Percentiles rank a stretch among this genome's conserved stretches.
Evolutionary conservation across 202 grass and related monocot genomes (phyloP).

Genomic region (Zizania palustris): DNA sequence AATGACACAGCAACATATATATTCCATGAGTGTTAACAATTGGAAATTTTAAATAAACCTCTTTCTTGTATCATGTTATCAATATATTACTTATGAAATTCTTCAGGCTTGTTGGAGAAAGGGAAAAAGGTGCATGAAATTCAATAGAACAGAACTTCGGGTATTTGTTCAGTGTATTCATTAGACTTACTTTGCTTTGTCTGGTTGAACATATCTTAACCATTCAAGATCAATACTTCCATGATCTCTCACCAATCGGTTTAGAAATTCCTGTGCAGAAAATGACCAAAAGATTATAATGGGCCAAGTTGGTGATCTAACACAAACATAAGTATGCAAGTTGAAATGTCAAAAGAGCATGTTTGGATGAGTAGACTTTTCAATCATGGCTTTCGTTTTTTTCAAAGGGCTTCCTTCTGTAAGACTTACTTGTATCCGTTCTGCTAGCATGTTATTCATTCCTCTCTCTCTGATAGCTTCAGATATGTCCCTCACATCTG

Average conservation of each 20-base stretch:
- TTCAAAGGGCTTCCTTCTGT: conserved; percentile 23
- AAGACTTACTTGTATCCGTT: conserved; percentile 73
- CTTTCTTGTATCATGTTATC: conserved; percentile 4
- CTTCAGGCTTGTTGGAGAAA: conserved; percentile 9
- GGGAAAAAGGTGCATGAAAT: conserved; percentile 1
- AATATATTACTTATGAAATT: conserved; percentile 25
- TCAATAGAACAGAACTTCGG: conserved; percentile 14
- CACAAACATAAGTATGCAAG: conserved; percentile 21
- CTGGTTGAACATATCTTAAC: conserved; percentile 70
- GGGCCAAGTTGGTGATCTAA: neutral
- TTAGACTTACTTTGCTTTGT: conserved; percentile 79
- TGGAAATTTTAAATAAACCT: neutral
- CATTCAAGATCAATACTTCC: conserved; percentile 87
- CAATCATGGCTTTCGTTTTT: neutral
- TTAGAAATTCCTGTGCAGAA: conserved; percentile 65
- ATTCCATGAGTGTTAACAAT: conserved; percentile 8
- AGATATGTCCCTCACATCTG: conserved; percentile 63
- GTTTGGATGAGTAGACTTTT: conserved; percentile 33
- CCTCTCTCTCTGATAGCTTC: conserved; percentile 75
- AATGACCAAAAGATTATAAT: conserved; percentile 25
- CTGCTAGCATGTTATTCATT: conserved; percentile 89
- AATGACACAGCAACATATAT: neutral
- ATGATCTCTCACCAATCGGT: conserved; percentile 71
- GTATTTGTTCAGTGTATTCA: conserved; percentile 16
- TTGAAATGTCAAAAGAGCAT: conserved; percentile 15